Percentiles rank a stretch among this genome's conserved stretches.
phyloP scores from a whole-genome alignment of 2,329 filamentous ascomycete species.

The Clarireedia hainanense region DNA sequence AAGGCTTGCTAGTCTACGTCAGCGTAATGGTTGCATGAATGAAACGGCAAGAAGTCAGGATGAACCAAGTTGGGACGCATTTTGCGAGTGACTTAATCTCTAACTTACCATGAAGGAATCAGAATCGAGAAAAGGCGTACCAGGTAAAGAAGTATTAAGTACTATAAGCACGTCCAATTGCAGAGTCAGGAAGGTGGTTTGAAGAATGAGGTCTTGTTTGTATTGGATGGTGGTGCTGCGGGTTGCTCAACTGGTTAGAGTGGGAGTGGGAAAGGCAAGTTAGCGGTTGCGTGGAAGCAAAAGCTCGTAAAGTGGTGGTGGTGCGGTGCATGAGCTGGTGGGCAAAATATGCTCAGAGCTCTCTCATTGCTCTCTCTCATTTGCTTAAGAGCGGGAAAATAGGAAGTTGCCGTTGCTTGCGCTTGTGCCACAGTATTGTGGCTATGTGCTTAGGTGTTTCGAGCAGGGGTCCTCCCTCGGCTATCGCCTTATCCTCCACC shows the following conservation, averaged over 20 bases:
- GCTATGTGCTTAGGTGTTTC: too few relatives aligned
- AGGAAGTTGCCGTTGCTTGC: neutral
- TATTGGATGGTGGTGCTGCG: too few relatives aligned
- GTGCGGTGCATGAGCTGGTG: slow-evolving; percentile 7
- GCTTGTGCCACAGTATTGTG: neutral
- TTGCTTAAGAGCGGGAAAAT: too few relatives aligned
- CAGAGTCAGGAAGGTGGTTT: too few relatives aligned
- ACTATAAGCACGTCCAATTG: neutral
- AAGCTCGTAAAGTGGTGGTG: neutral
- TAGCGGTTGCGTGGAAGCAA: neutral
- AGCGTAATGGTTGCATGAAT: slow-evolving; percentile 23
- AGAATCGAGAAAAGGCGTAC: neutral
- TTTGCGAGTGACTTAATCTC: neutral
- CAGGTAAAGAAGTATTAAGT: neutral
- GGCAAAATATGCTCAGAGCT: neutral
- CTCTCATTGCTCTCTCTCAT: neutral
- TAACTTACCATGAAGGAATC: neutral
- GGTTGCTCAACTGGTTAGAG: too few relatives aligned
- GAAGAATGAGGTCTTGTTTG: too few relatives aligned
- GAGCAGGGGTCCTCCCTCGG: too few relatives aligned
- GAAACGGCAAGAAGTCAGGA: slow-evolving; percentile 11
- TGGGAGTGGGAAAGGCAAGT: neutral
- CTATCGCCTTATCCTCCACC: too few relatives aligned
- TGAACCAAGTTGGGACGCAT: neutral
- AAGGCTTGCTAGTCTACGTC: slow-evolving; percentile 27